Percentiles rank a stretch among this genome's conserved stretches.
These are phyloP conservation scores for Sphaerobolus stellatus DNA, from an alignment of 1,284 basidiomycete genomes.

Conservation along the genomic window DNA sequence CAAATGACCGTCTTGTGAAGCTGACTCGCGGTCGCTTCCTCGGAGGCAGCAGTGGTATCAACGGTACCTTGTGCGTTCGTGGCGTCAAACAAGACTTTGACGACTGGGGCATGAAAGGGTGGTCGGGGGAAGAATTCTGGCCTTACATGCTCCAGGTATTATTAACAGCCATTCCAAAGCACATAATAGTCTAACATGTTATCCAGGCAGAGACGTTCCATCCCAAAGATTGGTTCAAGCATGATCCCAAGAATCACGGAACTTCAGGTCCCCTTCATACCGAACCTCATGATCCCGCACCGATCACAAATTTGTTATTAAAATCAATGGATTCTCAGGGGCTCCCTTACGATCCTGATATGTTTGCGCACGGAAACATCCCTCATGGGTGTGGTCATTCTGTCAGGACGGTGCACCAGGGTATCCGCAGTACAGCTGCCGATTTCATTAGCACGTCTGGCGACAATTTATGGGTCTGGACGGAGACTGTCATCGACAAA, in stretches of 20 bases:
- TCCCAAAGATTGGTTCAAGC: background rate
- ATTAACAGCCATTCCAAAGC: too few relatives aligned
- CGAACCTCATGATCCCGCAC: background rate
- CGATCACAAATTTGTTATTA: background rate
- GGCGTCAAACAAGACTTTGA: background rate
- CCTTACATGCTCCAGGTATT: background rate
- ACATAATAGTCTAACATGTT: too few relatives aligned
- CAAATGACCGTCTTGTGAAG: background rate
- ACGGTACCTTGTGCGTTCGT: background rate
- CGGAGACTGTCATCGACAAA: background rate
- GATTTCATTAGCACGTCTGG: background rate
- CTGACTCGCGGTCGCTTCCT: background rate
- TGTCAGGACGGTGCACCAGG: background rate
- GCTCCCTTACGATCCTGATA: background rate
- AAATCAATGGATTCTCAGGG: background rate
- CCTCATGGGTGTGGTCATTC: background rate
- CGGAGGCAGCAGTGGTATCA: background rate
- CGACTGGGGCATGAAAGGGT: background rate
- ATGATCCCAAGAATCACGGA: background rate
- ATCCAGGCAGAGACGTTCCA: background rate
- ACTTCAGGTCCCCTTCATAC: background rate
- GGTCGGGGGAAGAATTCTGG: background rate
- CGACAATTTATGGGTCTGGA: background rate
- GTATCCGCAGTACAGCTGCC: background rate
- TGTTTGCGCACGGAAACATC: background rate